Conservation (phyloP, 345 rosid genomes). For the Salix dunnii region DNA sequence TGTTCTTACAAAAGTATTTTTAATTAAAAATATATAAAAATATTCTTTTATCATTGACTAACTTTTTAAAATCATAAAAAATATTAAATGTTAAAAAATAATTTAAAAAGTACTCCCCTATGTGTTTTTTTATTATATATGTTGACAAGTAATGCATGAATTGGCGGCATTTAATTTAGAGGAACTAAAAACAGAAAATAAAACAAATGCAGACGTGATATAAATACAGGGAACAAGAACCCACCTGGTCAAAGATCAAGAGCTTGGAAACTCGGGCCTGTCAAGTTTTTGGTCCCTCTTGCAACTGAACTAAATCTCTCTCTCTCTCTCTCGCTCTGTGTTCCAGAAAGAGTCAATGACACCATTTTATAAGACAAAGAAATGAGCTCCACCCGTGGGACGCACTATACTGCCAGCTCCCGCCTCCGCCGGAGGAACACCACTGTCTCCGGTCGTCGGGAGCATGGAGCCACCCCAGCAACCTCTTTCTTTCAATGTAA, state of each 20-base stretch:
- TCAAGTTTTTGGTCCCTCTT: not conserved
- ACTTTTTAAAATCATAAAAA: too few relatives aligned
- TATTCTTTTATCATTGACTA: too few relatives aligned
- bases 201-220: not conserved
- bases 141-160: too few relatives aligned
- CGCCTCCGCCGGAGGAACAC: slow-evolving; percentile 4
- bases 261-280: not conserved
- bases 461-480: not conserved
- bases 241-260: not conserved
- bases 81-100: too few relatives aligned
- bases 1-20: too few relatives aligned
- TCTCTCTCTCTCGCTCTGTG: not conserved
- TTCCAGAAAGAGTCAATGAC: not conserved
- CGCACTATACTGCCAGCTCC: slow-evolving; percentile 2
- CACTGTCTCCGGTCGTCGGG: slow-evolving; percentile 4
- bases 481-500: slow-evolving; percentile 28
- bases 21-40: too few relatives aligned
- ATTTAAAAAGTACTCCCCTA: too few relatives aligned
- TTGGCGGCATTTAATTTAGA: not conserved
- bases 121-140: too few relatives aligned
- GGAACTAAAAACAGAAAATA: not conserved
- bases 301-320: not conserved
- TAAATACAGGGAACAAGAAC: not conserved
- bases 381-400: slow-evolving; percentile 25
- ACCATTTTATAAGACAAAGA: not conserved